Evolutionary conservation across 345 rosid genomes (phyloP), one percentile per base, ranked within the genome.

Genomic region (Erysimum cheiranthoides): DNA sequence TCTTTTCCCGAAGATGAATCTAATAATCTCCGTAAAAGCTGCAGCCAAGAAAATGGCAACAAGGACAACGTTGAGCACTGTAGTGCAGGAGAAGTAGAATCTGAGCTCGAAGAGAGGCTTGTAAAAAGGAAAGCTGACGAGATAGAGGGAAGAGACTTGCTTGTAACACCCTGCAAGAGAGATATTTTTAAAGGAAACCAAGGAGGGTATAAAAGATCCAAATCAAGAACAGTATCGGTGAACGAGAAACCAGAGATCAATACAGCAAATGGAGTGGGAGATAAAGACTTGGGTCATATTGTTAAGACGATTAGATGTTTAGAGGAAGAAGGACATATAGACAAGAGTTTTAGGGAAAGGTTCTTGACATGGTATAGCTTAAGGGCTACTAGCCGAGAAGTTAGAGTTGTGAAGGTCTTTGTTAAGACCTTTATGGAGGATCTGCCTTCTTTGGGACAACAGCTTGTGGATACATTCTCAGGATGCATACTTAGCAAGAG

Each of bases 291-390:
- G 57, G 91, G 87, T 86, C 90, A 68, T 68, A 88, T 83, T n/a
- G 90, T 90, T 81, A 93, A 91, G 86, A 82, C 82, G 58, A 85
- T 93, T 62, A 84, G 97, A 77, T 81, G 92, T 84, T 71, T 96
- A 74, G 96, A 96, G 76, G 67, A 94, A 39, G 80, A 85, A 71
- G 98, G 99, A 31, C 96, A 96, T 77, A 87, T 96, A 3, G 98
- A 91, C 77, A 96, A 82, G 87, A 90, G 86, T 76, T 96, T 96
- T 60, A 79, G 98, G 79, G 93, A 96, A 89, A 93, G 89, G 78
- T 93, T 96, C 82, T 82, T 96, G 76, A 89, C 97, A 14, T 95
- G 99, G 98, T 95, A 89, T 65, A 87, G 96, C 86, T 81, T 92
- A 75, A 84, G 93, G 81, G 98, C 99, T 47, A 88, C 88, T 28